Evolutionary conservation across 2,329 filamentous ascomycete species (phyloP).

Genomic region (Aspergillaceae sp.): DNA sequence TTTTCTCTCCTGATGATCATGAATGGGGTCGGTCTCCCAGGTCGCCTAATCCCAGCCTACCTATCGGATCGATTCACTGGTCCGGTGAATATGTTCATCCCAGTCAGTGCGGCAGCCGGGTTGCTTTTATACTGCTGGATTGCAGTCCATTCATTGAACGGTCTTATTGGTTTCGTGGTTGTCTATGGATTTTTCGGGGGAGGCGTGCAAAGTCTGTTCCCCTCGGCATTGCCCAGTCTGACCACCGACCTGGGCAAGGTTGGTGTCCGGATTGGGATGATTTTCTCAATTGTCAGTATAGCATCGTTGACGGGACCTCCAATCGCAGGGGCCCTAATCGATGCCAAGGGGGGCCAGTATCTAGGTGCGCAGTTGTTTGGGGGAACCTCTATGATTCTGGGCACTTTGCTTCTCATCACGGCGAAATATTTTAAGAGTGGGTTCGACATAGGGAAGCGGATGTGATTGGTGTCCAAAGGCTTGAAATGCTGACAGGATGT

Average conservation of each 20-base stretch:
- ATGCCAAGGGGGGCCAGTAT: slow-evolving; percentile 33
- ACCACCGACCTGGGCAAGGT: slow-evolving; percentile 41
- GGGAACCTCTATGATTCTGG: slow-evolving; percentile 15
- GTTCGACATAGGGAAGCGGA: too few relatives aligned
- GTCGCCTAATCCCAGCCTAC: slow-evolving; percentile 45
- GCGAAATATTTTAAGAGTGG: too few relatives aligned
- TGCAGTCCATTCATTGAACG: slow-evolving; percentile 34
- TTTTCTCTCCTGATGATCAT: slow-evolving; percentile 50
- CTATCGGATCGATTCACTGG: slow-evolving; percentile 48
- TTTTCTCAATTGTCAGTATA: slow-evolving; percentile 38
- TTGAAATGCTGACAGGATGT: too few relatives aligned
- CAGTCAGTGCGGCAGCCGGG: slow-evolving; percentile 39
- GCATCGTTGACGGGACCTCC: slow-evolving; percentile 40
- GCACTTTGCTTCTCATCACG: neutral
- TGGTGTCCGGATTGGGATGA: slow-evolving; percentile 42
- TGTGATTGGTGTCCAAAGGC: too few relatives aligned
- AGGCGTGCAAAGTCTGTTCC: slow-evolving; percentile 40
- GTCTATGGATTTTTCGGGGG: slow-evolving; percentile 39
- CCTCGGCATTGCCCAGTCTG: slow-evolving; percentile 34
- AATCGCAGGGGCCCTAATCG: slow-evolving; percentile 40
- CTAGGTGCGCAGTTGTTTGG: slow-evolving; percentile 39
- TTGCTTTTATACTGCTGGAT: slow-evolving; percentile 50
- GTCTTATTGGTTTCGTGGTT: slow-evolving; percentile 37
- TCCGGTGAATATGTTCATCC: slow-evolving; percentile 48
- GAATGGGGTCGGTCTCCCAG: slow-evolving; percentile 49